Evolutionary conservation across 192 early-diverging fungal species (phyloP).

Genomic region (Lobosporangium transversale): DNA sequence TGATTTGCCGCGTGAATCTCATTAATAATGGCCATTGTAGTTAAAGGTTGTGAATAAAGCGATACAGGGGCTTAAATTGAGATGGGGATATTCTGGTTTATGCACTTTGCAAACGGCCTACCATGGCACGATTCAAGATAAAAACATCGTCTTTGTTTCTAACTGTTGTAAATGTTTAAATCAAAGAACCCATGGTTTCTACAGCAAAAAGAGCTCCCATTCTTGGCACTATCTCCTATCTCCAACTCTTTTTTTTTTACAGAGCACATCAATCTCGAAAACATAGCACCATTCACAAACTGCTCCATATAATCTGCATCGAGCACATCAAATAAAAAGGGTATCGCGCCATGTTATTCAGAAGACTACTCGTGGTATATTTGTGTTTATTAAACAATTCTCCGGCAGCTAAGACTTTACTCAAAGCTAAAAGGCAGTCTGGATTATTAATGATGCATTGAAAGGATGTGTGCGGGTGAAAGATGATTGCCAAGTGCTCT

Average conservation of each 20-base stretch:
- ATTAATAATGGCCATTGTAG: constrained; percentile 28
- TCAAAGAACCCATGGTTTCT: neutral
- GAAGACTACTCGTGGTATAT: no score
- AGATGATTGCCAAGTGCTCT: no score
- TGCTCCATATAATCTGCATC: no score
- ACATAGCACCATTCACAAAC: constrained; percentile 6
- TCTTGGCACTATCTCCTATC: neutral
- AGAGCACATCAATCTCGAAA: constrained; percentile 11
- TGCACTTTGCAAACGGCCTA: neutral
- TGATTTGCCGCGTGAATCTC: constrained; percentile 48
- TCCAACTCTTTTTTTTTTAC: neutral
- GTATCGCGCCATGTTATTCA: no score
- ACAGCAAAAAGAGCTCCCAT: neutral
- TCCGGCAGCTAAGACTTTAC: no score
- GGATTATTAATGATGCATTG: no score
- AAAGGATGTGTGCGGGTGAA: no score
- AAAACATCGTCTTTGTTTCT: constrained; percentile 1
- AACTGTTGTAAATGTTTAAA: neutral
- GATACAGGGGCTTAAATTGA: neutral
- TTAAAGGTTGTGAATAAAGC: neutral
- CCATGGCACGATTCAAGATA: constrained; percentile 2
- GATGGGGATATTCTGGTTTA: neutral
- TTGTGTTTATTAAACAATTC: no score
- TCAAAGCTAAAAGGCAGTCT: no score
- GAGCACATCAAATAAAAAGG: no score